Evolutionary conservation across 2,329 filamentous ascomycete genomes (phyloP).

Genomic region (Talaromyces islandicus): DNA sequence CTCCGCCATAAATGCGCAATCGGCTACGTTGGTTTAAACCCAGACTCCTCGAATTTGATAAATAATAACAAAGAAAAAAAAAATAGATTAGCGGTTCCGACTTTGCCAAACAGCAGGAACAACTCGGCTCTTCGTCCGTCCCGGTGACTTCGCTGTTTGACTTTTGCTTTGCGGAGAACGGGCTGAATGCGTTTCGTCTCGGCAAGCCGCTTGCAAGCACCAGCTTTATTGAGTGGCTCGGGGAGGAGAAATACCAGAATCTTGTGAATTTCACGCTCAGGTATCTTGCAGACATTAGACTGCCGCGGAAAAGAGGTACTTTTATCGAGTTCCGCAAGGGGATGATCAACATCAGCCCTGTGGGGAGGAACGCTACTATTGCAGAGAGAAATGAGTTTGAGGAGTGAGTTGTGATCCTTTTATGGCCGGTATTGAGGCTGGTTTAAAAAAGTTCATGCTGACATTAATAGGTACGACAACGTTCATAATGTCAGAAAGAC

Average conservation of each 20-base stretch:
- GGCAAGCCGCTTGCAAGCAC: constrained; percentile 69
- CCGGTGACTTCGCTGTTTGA: constrained; percentile 84
- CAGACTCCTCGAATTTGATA: background rate
- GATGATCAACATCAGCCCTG: constrained; percentile 60
- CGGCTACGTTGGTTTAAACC: constrained; percentile 55
- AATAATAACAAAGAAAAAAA: constrained; percentile 7
- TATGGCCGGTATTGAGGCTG: too few species aligned
- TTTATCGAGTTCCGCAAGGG: constrained; percentile 62
- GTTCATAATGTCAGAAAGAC: constrained; percentile 67
- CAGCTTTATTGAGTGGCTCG: constrained; percentile 88
- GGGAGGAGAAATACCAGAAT: constrained; percentile 68
- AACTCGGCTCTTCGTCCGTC: constrained; percentile 66
- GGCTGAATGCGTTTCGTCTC: constrained; percentile 81
- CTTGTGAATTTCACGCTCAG: constrained; percentile 54
- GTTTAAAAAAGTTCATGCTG: background rate
- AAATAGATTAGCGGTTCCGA: constrained; percentile 73
- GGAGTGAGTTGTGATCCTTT: constrained; percentile 33
- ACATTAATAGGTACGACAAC: constrained; percentile 58
- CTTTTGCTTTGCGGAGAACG: constrained; percentile 97
- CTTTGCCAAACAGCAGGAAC: constrained; percentile 90
- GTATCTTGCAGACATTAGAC: constrained; percentile 56
- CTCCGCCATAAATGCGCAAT: constrained; percentile 85
- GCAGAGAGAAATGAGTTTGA: constrained; percentile 79
- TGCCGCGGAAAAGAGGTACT: constrained; percentile 60
- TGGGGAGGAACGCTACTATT: constrained; percentile 71